Conservation (phyloP, 2,329 filamentous ascomycete genomes). For the Fusarium coicis region DNA sequence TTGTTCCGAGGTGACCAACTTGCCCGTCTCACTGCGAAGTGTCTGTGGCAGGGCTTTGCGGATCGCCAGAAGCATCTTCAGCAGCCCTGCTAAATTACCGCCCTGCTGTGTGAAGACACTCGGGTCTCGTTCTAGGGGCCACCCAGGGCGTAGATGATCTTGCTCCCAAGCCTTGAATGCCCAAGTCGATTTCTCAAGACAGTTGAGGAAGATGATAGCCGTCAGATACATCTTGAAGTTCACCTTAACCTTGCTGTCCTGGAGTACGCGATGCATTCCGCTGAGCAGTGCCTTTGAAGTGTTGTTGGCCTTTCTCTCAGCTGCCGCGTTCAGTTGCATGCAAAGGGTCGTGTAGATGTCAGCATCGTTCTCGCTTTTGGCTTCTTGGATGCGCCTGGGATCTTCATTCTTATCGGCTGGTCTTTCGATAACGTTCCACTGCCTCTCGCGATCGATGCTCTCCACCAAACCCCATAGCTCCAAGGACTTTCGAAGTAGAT, state of each 20-base stretch:
- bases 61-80: constrained; percentile 71
- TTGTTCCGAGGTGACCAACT: constrained; percentile 59
- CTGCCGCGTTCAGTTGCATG: constrained; percentile 72
- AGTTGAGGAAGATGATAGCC: constrained; percentile 71
- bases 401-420: constrained; percentile 54
- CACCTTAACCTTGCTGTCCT: constrained; percentile 69
- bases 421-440: constrained; percentile 67
- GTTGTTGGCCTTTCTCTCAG: constrained; percentile 70
- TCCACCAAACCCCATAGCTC: constrained; percentile 74
- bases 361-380: constrained; percentile 59
- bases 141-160: constrained; percentile 66
- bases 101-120: constrained; percentile 68
- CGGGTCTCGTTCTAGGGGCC: constrained; percentile 70
- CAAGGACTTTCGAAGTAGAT: constrained; percentile 66
- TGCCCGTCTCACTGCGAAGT: constrained; percentile 57
- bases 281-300: constrained; percentile 69
- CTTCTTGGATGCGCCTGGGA: constrained; percentile 61
- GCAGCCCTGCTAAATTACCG: constrained; percentile 65
- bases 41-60: constrained; percentile 68
- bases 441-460: constrained; percentile 71
- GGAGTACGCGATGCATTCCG: constrained; percentile 69
- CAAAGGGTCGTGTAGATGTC: constrained; percentile 71
- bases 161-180: constrained; percentile 76
- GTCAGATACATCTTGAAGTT: constrained; percentile 71
- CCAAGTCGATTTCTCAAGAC: constrained; percentile 75